A percentile compares a stretch with the other conserved stretches of the same genome.
These are phyloP conservation scores for Immersiporthe knoxdaviesiana DNA, from an alignment of 2,329 filamentous ascomycete genomes.

Conservation along the genomic window DNA sequence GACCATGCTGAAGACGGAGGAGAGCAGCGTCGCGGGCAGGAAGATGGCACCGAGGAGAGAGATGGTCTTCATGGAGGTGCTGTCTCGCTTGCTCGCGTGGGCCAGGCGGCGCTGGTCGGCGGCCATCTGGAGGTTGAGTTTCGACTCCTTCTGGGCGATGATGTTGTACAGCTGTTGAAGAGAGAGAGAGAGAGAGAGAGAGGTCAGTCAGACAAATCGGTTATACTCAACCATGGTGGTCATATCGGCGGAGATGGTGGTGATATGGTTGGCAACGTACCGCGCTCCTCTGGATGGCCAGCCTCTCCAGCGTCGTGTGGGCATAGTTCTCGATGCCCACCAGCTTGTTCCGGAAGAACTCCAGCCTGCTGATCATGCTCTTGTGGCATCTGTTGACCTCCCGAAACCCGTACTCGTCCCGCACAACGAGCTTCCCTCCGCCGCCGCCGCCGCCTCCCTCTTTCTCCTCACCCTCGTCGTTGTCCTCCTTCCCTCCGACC, in stretches of 20 bases:
- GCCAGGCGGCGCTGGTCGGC: conserved; percentile 62
- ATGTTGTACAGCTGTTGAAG: conserved; percentile 62
- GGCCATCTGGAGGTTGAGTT: conserved; percentile 66
- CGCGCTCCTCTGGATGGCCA: conserved; percentile 64
- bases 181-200: no score
- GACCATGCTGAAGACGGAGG: conserved; percentile 68
- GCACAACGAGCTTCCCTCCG: conserved; percentile 26
- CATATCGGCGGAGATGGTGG: not conserved
- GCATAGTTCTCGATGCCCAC: conserved; percentile 66
- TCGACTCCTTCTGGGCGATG: conserved; percentile 66
- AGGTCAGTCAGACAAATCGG: conserved; percentile 4
- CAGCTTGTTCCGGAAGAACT: conserved; percentile 65
- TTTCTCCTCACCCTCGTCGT: not conserved
- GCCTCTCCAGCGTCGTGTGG: conserved; percentile 61
- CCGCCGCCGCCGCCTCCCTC: conserved; percentile 4
- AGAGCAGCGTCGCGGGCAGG: conserved; percentile 63
- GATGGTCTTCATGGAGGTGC: conserved; percentile 67
- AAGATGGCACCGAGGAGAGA: conserved; percentile 67
- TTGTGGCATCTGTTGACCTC: conserved; percentile 51
- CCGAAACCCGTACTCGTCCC: conserved; percentile 35
- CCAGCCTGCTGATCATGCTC: conserved; percentile 56
- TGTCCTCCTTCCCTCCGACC: not conserved
- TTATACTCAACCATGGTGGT: no score
- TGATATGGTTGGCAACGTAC: conserved; percentile 44
- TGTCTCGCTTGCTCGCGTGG: conserved; percentile 63